Evolutionary conservation across 352 stramenopile genomes (phyloP), one percentile per base, ranked within the genome.

Genomic region (Globisporangium camurandrum): DNA sequence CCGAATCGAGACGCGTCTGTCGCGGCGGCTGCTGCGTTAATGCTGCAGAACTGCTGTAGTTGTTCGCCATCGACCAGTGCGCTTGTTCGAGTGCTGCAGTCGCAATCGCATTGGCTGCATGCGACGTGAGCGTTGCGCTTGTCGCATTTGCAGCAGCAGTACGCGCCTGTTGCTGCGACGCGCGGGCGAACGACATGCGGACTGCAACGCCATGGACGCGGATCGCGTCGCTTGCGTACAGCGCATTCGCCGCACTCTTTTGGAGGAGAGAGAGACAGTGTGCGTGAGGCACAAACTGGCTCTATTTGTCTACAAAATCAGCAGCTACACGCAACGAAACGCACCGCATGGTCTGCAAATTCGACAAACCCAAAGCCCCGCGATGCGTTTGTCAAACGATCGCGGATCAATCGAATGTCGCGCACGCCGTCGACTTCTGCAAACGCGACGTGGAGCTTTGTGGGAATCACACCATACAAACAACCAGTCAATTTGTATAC

Each of bases 331-430:
- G n/a, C n/a, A n/a, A 20, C 1, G 24, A 19, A 23, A 42, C 64
- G 20, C 69, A 91, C 83, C 62, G 88, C 68, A 0, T 77, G 45
- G 49, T 85, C 64, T 12, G 57, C 59, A 51, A 92, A 92, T 51
- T 93, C 83, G 20, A 92, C 59, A 36, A 93, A 93, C 0, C 66
- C 80, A 54, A 93, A 92, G 14, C 83, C 78, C 31, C 80, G 69
- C 16, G 80, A 87, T 20, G 65, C 37, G 36, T 77, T 81, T 14
- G 80, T 88, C 14, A 39, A 51, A 6, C 83, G 80, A 37, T 93
- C 80, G 53, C 80, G 75, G 40, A 92, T 75, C 20, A 93, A 41
- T 3, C 83, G 69, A 36, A 93, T 86, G 20, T 87, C 75, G 11
- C 71, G 66, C 6, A 92, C 61, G 10, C 75, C 78, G 17, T 83